Conservation (phyloP, 805 yeast genomes). For the Candida tibetensis region DNA sequence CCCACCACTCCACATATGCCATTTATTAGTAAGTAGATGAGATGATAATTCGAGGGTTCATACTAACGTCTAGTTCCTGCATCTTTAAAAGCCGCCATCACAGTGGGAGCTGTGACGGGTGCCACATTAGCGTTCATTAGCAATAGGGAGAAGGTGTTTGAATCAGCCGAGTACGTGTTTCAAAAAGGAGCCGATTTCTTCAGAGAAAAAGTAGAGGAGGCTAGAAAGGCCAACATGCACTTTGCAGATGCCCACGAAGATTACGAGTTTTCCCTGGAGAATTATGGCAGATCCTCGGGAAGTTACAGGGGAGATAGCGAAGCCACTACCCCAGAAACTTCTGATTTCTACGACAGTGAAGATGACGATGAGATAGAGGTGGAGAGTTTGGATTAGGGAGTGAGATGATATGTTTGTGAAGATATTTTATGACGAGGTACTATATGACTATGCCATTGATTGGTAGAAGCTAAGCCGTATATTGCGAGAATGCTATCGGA, state of each 20-base stretch:
- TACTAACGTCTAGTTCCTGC: conserved; percentile 26
- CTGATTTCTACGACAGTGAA: conserved; percentile 12
- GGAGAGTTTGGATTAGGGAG: conserved; percentile 2
- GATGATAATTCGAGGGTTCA: neutral
- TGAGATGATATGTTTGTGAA: too few relatives aligned
- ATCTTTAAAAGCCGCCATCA: conserved; percentile 31
- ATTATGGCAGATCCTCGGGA: conserved; percentile 1
- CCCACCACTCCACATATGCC: conserved; percentile 6
- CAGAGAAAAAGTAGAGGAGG: conserved; percentile 14
- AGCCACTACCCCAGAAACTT: conserved; percentile 17
- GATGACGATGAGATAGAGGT: conserved; percentile 7
- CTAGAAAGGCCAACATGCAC: conserved; percentile 14
- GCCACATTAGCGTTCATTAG: conserved; percentile 31
- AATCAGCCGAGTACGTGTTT: conserved; percentile 26
- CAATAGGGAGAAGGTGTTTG: conserved; percentile 28
- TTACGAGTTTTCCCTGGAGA: conserved; percentile 10
- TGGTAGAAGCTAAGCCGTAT: too few relatives aligned
- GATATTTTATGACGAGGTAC: too few relatives aligned
- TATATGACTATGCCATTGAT: too few relatives aligned
- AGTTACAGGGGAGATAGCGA: conserved; percentile 8
- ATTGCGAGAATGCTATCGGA: too few relatives aligned
- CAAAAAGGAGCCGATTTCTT: conserved; percentile 32
- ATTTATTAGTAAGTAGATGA: conserved; percentile 9
- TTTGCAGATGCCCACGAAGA: conserved; percentile 22
- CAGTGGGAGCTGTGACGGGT: conserved; percentile 33